Base-by-base conservation (phyloP, 1,139 yeast species). In the Debaryomyces nepalensis region DNA sequence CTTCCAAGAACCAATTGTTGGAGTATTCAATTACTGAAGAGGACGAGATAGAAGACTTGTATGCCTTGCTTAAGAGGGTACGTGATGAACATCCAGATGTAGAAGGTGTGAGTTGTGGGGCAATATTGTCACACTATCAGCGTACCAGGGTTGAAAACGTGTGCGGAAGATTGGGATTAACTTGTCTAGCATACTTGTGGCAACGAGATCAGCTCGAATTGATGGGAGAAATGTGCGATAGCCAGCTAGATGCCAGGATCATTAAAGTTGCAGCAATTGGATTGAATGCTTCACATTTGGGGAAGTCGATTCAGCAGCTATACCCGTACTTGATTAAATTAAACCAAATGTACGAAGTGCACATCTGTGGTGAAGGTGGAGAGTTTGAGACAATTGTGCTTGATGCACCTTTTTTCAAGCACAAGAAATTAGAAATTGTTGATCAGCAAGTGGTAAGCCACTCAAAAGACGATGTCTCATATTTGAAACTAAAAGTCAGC, bases 331-430 rank as follows among this genome's bases (percentile, higher is more conserved):
- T 93, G 57, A 54, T 76, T 8, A 70, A 70, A 30, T 68, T 91
- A 50, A 86, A 91, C 56, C 51, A 61, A 8, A 66, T 69, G 64
- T 91, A 81, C 61, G 95, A 91, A 2, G 87, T 91, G 7, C 97
- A 93, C 61, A 81, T 93, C 0, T 93, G 99, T 68, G 99, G 99
- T 6, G 99, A 93, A 68, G 99, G 99, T 15, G 99, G 99, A 1
- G 99, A 93, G 62, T 93, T 90, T 61, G 99, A 93, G 59, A 85
- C 97, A 0, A 69, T 91, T 51, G 98, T 93, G 2, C 70, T 93
- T 22, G 97, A 93, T 62, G 87, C 95, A 2, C 95, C 96, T 0
- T 82, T 87, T 46, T 93, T 93, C 64, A 68, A 66, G 29, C 44
- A 55, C 14, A 80, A 81, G 39, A 70, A 66, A 45, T 61, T 91